Conservation (phyloP, 1,139 yeast genomes). For the Debaryomyces udenii region DNA sequence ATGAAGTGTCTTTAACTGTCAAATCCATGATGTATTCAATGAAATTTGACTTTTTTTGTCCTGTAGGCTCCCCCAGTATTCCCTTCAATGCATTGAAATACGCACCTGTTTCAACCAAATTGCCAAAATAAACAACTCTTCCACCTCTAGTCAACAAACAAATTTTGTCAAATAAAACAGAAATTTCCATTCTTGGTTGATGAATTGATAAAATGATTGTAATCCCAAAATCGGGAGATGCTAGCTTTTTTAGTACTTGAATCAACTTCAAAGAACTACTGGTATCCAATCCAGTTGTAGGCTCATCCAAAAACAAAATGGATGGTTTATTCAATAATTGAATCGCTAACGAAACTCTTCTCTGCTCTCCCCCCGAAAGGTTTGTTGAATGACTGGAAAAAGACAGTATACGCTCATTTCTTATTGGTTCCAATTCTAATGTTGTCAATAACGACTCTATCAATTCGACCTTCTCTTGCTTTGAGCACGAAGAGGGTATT, state of each 20-base stretch:
- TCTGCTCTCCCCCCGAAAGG: slow-evolving; percentile 83
- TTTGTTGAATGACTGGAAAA: slow-evolving; percentile 47
- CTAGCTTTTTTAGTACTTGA: slow-evolving; percentile 58
- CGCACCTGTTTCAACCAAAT: slow-evolving; percentile 42
- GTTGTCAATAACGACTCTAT: slow-evolving; percentile 63
- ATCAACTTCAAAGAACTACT: slow-evolving; percentile 70
- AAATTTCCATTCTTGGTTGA: slow-evolving; percentile 82
- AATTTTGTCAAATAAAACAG: slow-evolving; percentile 64
- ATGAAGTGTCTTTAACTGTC: slow-evolving; percentile 66
- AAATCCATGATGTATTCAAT: slow-evolving; percentile 71
- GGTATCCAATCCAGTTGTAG: slow-evolving; percentile 88
- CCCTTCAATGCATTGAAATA: slow-evolving; percentile 51
- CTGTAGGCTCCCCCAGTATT: slow-evolving; percentile 26
- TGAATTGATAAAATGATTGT: slow-evolving; percentile 78
- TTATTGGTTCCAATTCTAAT: slow-evolving; percentile 63
- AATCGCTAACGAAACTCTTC: slow-evolving; percentile 77
- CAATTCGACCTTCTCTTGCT: slow-evolving; percentile 44
- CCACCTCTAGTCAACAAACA: slow-evolving; percentile 76
- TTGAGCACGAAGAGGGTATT: slow-evolving; percentile 45
- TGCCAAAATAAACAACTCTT: slow-evolving; percentile 61
- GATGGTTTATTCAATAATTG: slow-evolving; percentile 80
- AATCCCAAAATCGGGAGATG: slow-evolving; percentile 57
- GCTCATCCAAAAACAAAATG: slow-evolving; percentile 78
- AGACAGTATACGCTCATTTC: slow-evolving; percentile 57
- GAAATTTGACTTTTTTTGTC: slow-evolving; percentile 24